Evolutionary conservation across 305 asterid genomes (phyloP).

Genomic region (Rubia peregrina): DNA sequence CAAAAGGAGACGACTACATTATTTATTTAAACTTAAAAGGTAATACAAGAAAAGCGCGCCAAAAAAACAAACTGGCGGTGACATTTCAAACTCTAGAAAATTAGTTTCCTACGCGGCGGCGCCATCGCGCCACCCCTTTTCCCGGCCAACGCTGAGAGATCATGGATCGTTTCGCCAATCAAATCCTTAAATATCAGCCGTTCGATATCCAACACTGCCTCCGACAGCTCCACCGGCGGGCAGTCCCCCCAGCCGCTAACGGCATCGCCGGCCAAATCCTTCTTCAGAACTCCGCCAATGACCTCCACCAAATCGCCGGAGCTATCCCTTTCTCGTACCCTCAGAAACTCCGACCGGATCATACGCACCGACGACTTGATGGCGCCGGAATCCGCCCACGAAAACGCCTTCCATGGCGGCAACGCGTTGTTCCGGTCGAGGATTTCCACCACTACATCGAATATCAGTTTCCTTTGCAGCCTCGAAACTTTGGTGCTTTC

Average conservation of each 20-base stretch:
- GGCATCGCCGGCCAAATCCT: conserved; percentile 56
- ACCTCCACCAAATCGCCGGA: conserved; percentile 53
- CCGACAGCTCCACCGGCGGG: conserved; percentile 64
- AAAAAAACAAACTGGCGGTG: conserved; percentile 2
- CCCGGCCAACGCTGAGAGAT: conserved; percentile 48
- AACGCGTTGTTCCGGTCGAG: conserved; percentile 46
- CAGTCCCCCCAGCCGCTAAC: conserved; percentile 68
- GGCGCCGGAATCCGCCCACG: conserved; percentile 19
- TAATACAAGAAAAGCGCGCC: conserved; percentile 14
- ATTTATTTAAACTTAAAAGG: background rate
- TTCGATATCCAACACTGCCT: conserved; percentile 67
- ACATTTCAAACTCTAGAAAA: conserved; percentile 29
- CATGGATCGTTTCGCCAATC: conserved; percentile 59
- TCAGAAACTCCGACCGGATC: conserved; percentile 62
- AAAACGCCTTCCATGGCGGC: conserved; percentile 70
- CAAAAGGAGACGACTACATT: background rate
- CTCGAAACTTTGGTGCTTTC: conserved; percentile 44
- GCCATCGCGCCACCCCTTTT: conserved; percentile 20
- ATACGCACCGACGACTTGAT: conserved; percentile 30
- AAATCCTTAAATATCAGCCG: conserved; percentile 79
- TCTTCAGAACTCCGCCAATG: conserved; percentile 60
- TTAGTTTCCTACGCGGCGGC: conserved; percentile 64
- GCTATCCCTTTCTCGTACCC: conserved; percentile 37
- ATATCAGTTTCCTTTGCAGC: conserved; percentile 56
- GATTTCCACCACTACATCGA: conserved; percentile 59